A percentile compares a stretch with the other conserved stretches of the same genome.
These are phyloP conservation scores for Aspergillus cristatus DNA, from an alignment of 495 filamentous ascomycete species.

Conservation along the genomic window DNA sequence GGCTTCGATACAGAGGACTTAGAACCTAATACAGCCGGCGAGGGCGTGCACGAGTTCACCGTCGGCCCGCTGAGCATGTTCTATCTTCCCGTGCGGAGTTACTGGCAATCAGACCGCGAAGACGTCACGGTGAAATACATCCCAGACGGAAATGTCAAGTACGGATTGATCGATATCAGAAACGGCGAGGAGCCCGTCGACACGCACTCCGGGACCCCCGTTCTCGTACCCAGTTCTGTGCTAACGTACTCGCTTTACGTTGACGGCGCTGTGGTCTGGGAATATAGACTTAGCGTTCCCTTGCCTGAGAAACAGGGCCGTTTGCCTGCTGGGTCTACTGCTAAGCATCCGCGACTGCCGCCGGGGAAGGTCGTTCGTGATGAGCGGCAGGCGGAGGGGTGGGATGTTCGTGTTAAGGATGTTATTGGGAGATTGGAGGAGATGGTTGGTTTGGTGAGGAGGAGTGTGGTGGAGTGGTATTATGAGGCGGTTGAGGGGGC, in stretches of 20 bases:
- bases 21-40: constrained; percentile 21
- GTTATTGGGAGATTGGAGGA: constrained; percentile 7
- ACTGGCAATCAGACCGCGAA: constrained; percentile 64
- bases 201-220: constrained; percentile 18
- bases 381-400: constrained; percentile 1
- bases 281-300: constrained; percentile 38
- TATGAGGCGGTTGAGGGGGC: constrained; percentile 7
- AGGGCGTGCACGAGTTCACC: constrained; percentile 76
- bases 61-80: constrained; percentile 89
- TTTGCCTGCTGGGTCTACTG: neutral
- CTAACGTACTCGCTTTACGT: constrained; percentile 77
- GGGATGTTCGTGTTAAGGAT: neutral
- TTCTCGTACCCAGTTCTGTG: constrained; percentile 32
- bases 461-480: constrained; percentile 2
- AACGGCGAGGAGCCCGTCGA: constrained; percentile 48
- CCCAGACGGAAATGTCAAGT: constrained; percentile 82
- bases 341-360: constrained; percentile 6
- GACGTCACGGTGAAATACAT: constrained; percentile 80
- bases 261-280: constrained; percentile 72
- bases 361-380: constrained; percentile 10
- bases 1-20: constrained; percentile 13
- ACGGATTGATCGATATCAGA: constrained; percentile 79
- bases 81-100: constrained; percentile 78
- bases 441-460: constrained; percentile 3
- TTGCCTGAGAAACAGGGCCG: constrained; percentile 4